Conservation (phyloP, 148 eudicot genomes). For the Pharnaceum exiguum region DNA sequence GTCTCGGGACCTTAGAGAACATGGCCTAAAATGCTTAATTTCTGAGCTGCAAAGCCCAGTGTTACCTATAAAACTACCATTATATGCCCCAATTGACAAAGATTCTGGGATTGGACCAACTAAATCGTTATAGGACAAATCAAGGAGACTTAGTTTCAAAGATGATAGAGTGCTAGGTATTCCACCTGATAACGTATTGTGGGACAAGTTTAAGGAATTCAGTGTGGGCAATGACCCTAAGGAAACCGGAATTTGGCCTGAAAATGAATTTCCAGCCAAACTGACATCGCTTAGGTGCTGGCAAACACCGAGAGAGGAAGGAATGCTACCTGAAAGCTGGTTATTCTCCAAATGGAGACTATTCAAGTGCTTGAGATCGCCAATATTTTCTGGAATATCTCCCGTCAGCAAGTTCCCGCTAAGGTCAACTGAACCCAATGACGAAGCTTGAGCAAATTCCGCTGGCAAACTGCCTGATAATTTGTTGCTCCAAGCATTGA, state of each 20-base stretch:
- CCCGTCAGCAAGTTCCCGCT: constrained; percentile 53
- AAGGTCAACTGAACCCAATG: constrained; percentile 40
- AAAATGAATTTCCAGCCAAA: constrained; percentile 54
- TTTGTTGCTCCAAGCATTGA: constrained; percentile 37
- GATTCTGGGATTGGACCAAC: constrained; percentile 65
- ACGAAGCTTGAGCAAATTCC: constrained; percentile 43
- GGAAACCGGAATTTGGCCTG: constrained; percentile 54
- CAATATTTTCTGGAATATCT: constrained; percentile 40
- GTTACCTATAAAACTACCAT: constrained; percentile 68
- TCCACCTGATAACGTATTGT: constrained; percentile 57
- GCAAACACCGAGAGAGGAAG: constrained; percentile 53
- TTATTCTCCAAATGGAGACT: constrained; percentile 54
- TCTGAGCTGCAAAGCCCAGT: constrained; percentile 65
- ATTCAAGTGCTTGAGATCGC: constrained; percentile 39
- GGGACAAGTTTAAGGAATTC: constrained; percentile 64
- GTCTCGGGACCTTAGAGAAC: constrained; percentile 31
- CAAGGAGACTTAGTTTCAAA: constrained; percentile 58
- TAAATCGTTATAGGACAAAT: constrained; percentile 62
- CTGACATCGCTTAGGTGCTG: constrained; percentile 48
- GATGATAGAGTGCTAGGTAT: constrained; percentile 61
- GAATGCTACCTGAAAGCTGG: constrained; percentile 57
- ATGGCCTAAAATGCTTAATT: constrained; percentile 36
- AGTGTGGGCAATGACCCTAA: constrained; percentile 61
- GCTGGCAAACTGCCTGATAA: constrained; percentile 58
- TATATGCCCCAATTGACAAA: constrained; percentile 44